phyloP scores from a whole-genome alignment of 306 rosid genomes.

The Prosopis cineraria region DNA sequence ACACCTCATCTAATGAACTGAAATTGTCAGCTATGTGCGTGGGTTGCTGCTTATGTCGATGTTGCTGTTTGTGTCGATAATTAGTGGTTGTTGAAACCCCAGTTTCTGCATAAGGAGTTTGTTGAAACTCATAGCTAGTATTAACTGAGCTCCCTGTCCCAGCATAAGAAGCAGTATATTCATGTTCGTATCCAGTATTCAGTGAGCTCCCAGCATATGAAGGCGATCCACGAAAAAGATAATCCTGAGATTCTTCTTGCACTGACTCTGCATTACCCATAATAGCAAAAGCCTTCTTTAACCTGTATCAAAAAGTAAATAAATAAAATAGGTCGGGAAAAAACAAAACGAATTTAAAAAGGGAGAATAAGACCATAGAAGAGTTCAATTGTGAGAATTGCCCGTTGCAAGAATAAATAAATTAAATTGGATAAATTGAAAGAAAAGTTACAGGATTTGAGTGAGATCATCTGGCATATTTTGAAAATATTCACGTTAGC shows the following conservation, averaged over 20 bases:
- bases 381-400: background rate
- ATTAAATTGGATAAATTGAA: background rate
- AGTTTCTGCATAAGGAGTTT: conserved; percentile 29
- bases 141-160: conserved; percentile 28
- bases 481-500: background rate
- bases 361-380: background rate
- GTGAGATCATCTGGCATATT: background rate
- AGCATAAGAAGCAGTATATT: conserved; percentile 24
- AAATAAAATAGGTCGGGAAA: background rate
- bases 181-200: background rate
- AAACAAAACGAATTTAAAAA: background rate
- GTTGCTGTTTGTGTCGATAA: conserved; percentile 37
- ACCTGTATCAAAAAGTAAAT: conserved; percentile 33
- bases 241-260: conserved; percentile 43
- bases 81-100: conserved; percentile 35
- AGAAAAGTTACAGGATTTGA: background rate
- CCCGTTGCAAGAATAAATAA: background rate
- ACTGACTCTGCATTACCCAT: conserved; percentile 77
- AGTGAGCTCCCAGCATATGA: conserved; percentile 36
- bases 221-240: conserved; percentile 33
- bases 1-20: conserved; percentile 86
- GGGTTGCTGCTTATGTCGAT: conserved; percentile 39
- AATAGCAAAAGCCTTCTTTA: conserved; percentile 41
- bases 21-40: conserved; percentile 69
- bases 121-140: background rate